Evolutionary conservation across 129 eudicot species (phyloP).

Genomic region (Artemisia annua): DNA sequence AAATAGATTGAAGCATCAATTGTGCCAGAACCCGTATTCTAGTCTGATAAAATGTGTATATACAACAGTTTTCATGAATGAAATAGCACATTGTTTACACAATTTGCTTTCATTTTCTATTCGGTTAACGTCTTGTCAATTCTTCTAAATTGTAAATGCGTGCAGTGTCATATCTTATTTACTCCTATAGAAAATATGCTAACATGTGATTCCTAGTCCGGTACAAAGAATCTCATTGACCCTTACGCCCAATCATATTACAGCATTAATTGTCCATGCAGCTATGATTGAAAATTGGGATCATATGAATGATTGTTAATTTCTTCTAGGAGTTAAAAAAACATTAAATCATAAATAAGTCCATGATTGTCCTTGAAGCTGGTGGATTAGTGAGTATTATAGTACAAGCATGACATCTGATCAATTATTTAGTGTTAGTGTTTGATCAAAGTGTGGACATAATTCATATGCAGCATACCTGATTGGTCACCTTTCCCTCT

Average conservation of each 20-base stretch:
- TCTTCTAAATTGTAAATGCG: neutral
- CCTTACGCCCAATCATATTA: conserved; percentile 28
- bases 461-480: conserved; percentile 35
- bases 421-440: conserved; percentile 25
- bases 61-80: conserved; percentile 14
- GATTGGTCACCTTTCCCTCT: conserved; percentile 30
- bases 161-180: conserved; percentile 1
- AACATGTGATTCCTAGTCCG: conserved; percentile 5
- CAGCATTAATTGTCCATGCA: conserved; percentile 17
- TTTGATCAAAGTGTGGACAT: conserved; percentile 24
- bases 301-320: conserved; percentile 26
- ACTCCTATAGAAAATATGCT: conserved; percentile 4
- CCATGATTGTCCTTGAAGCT: conserved; percentile 32
- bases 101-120: neutral
- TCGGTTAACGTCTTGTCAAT: neutral
- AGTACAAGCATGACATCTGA: conserved; percentile 33
- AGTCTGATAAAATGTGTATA: conserved; percentile 27
- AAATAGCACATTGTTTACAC: neutral
- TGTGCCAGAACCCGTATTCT: conserved; percentile 18
- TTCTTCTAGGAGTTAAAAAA: neutral
- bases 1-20: conserved; percentile 19
- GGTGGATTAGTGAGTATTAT: conserved; percentile 30
- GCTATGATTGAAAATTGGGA: conserved; percentile 10
- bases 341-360: conserved; percentile 10
- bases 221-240: conserved; percentile 19